phyloP scores from a whole-genome alignment of 2,329 filamentous ascomycete species.

The Colletotrichum ledebouriae region DNA sequence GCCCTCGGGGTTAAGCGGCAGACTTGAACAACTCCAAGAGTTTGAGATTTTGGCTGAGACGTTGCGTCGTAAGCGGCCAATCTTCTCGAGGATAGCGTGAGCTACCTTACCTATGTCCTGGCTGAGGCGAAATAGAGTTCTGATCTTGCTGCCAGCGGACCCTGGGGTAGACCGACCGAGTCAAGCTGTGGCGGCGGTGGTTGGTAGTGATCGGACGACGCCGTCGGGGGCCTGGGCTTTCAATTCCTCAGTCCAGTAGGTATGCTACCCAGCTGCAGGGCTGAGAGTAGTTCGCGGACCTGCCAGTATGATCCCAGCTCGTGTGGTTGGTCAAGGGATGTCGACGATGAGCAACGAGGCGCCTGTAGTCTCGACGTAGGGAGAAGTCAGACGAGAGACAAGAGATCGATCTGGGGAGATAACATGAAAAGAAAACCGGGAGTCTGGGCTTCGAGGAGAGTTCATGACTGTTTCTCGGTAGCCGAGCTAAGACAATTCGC shows the following conservation, averaged over 20 bases:
- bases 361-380: not conserved
- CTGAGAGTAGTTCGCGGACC: not conserved
- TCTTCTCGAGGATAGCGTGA: no score
- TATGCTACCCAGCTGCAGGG: not conserved
- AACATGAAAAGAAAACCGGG: not conserved
- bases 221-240: conserved; percentile 3
- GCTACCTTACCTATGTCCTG: not conserved
- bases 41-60: not conserved
- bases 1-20: not conserved
- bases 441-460: not conserved
- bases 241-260: not conserved
- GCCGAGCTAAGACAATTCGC: conserved; percentile 20
- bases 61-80: conserved; percentile 14
- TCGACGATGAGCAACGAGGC: not conserved
- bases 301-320: conserved; percentile 3
- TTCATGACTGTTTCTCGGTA: not conserved
- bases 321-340: not conserved
- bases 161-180: conserved; percentile 9
- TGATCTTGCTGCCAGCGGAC: not conserved
- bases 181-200: conserved; percentile 24
- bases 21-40: not conserved
- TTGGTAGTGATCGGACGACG: conserved; percentile 7
- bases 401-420: not conserved
- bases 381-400: not conserved
- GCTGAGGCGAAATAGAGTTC: not conserved